Base-by-base conservation (phyloP, 2,329 filamentous ascomycete genomes). In the Grosmannia penicillata region DNA sequence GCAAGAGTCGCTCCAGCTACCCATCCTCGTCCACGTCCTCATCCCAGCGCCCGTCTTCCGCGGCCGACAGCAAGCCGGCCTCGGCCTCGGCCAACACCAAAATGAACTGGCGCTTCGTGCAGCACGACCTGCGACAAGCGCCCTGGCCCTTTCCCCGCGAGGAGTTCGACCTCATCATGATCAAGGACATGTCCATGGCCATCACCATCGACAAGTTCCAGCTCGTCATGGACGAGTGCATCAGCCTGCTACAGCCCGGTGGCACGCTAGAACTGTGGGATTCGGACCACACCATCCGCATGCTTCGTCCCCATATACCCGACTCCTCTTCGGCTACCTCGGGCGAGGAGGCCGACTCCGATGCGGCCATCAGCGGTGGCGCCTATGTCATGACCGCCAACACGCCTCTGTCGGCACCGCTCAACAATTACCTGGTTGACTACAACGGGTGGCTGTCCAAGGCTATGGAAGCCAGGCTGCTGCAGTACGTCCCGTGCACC, bases 181-280 rank as follows among this genome's bases (percentile, higher is more conserved):
- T 84, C 52, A 94, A 94, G 56, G 86, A 94, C 53, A 62, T 85
- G 50, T 78, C 75, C 38, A 65, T 91, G 45, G 71, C 63, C 18
- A 60, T 74, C n/a, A 66, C 79, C 8, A 71, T 72, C 21, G 60
- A 72, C 32, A 63, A 72, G 41, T 70, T 76, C 25, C 66, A 74
- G 36, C 25, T 46, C 5, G 55, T 72, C 21, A 63, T 76, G 42
- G 79, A 83, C 46, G 85, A 95, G 53, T 80, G 78, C 44, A 61
- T 89, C 33, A 80, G 87, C 15, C 60, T 93, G 11, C 63, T 94
- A 26, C 76, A 71, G 47, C 78, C 82, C 0, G 85, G 83, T 14
- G 89, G 89, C 5, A 74, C 75, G 2, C 52, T 95, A 21, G 89
- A 95, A 54, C 68, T 93, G 14, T 95, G 87, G 87, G 87, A 94